Percentiles rank a stretch among this genome's conserved stretches.
phyloP scores from a whole-genome alignment of 371 early-diverging fungal genomes.

The Catenaria anguillulae region DNA sequence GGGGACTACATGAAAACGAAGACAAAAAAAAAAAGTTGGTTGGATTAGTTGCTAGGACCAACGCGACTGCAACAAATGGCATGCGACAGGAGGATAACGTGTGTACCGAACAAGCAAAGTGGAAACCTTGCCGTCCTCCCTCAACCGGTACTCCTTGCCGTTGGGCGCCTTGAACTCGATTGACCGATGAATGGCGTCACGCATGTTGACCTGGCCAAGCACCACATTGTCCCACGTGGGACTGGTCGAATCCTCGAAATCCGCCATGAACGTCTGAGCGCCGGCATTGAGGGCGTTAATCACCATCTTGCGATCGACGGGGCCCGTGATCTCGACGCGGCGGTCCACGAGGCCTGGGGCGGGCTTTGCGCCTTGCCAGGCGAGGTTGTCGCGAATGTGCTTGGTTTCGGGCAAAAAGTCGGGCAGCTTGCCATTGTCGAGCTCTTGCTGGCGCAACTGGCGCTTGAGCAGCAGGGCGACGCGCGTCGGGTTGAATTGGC shows the following conservation, averaged over 20 bases:
- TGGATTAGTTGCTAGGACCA: not conserved
- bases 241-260: conserved; percentile 89
- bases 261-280: conserved; percentile 88
- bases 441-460: conserved; percentile 50
- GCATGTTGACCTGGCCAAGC: conserved; percentile 79
- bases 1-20: conserved; percentile 18
- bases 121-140: conserved; percentile 63
- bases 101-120: conserved; percentile 76
- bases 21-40: too few relatives aligned
- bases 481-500: conserved; percentile 72
- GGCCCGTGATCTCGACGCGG: conserved; percentile 93
- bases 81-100: too few relatives aligned
- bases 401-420: conserved; percentile 86
- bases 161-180: conserved; percentile 71
- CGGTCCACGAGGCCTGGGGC: conserved; percentile 84
- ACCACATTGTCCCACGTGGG: conserved; percentile 86
- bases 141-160: conserved; percentile 81
- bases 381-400: conserved; percentile 66
- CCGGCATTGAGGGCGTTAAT: conserved; percentile 92
- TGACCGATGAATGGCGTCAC: conserved; percentile 72
- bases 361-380: conserved; percentile 76
- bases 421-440: conserved; percentile 64
- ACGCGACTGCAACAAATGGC: too few relatives aligned
- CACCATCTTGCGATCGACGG: conserved; percentile 95
- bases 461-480: conserved; percentile 58